Base-by-base conservation (phyloP, 768 basidiomycete genomes). In the Pholiota conissans region DNA sequence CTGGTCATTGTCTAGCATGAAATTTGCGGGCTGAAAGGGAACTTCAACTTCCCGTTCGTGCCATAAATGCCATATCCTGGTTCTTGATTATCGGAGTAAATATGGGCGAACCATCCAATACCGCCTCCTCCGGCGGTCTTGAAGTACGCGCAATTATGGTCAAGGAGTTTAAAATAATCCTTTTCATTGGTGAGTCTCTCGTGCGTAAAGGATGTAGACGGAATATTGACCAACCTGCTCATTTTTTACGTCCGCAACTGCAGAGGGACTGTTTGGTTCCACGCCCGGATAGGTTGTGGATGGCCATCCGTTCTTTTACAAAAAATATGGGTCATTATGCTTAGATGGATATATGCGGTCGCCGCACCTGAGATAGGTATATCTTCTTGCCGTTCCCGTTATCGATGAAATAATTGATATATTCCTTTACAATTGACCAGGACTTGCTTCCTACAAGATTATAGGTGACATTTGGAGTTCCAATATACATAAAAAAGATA, bases 61-160 rank as follows among this genome's bases (percentile, higher is more conserved):
- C 79, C 70, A 63, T 86, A 87, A 52, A 91, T 81, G 5, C 89
- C 90, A 64, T 91, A 91, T 10, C 89, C 89, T 16, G 85, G 84
- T 63, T 81, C 79, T 63, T 84, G 79, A 58, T 70, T 58, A 64
- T 90, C 90, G 1, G 84, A 84, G 65, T 90, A 91, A 53, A 91
- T 85, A 66, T 91, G 90, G 26, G 87, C 87, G 63, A 92, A 92
- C 90, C 90, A 92, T 10, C 90, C 88, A 32, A 91, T 73, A 22
- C 88, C 88, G 20, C 88, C 88, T 2, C 80, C 80, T 14, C 71
- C 66, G 24, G 81, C 80, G 0, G 61, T 64, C 71, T 91, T 91
- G 64, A 91, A 76, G 63, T 84, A 77, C 9, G 73, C 64, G 64
- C 90, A 91, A 54, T 87, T 80, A 1, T 74, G 67, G 61, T 92